Conservation (phyloP, 139 green algal genomes). For the Chlorella sp. region DNA sequence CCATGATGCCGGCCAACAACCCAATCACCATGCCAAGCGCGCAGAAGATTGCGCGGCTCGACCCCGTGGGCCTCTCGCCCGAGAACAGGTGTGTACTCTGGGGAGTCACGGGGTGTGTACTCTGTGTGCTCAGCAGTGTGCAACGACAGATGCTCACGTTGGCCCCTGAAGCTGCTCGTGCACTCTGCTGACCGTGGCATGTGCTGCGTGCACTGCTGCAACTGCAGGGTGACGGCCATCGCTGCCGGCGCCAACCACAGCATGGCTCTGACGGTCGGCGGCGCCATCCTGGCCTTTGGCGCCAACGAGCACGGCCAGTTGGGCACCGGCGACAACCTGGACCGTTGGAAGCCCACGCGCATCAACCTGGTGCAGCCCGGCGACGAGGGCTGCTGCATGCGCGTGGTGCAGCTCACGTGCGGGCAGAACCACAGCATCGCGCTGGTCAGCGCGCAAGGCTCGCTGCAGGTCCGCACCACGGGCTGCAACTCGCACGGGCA, state of each 20-base stretch:
- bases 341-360: slow-evolving; percentile 22
- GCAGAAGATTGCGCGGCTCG: slow-evolving; percentile 50
- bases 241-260: slow-evolving; percentile 63
- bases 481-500: slow-evolving; percentile 72
- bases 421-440: slow-evolving; percentile 48
- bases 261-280: slow-evolving; percentile 66
- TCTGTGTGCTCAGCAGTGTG: no score
- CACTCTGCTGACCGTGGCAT: no score
- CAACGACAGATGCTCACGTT: no score
- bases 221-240: slow-evolving; percentile 59
- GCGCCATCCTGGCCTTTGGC: slow-evolving; percentile 59
- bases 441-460: slow-evolving; percentile 43
- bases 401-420: slow-evolving; percentile 52
- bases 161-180: no score
- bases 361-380: slow-evolving; percentile 18
- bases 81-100: slow-evolving; percentile 19
- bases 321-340: slow-evolving; percentile 18
- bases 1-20: slow-evolving; percentile 16
- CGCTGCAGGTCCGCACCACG: slow-evolving; percentile 16
- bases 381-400: slow-evolving; percentile 16
- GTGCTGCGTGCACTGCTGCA: no score
- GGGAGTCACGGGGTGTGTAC: no score
- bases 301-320: slow-evolving; percentile 48
- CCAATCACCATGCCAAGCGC: slow-evolving; percentile 26
- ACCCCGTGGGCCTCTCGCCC: slow-evolving; percentile 46